Evolutionary conservation across 129 eudicot species (phyloP).

Genomic region (Ambrosia artemisiifolia): DNA sequence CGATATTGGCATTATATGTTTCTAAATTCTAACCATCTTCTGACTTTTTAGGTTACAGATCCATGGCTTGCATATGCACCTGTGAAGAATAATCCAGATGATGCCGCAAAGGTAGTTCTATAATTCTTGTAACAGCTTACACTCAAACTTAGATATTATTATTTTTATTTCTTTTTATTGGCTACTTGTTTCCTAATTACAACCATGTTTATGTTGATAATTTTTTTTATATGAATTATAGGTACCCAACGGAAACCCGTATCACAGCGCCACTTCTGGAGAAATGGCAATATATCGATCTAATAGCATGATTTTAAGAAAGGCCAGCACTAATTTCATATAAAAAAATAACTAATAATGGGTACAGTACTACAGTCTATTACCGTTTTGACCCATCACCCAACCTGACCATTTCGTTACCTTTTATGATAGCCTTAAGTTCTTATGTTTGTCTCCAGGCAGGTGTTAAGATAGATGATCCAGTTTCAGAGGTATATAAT

Average conservation of each 20-base stretch:
- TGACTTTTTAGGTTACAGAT: slow-evolving; percentile 62
- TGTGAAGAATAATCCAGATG: slow-evolving; percentile 93
- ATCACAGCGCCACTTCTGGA: slow-evolving; percentile 95
- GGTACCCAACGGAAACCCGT: slow-evolving; percentile 92
- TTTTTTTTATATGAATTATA: slow-evolving; percentile 26
- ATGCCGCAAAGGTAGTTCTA: slow-evolving; percentile 80
- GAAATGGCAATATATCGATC: slow-evolving; percentile 81
- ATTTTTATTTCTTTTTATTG: not conserved
- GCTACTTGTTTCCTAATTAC: not conserved
- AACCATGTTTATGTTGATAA: not conserved
- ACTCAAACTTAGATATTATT: not conserved
- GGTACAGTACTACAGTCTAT: too few relatives aligned
- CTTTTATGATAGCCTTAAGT: not conserved
- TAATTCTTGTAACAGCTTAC: not conserved
- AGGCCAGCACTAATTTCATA: slow-evolving; percentile 35
- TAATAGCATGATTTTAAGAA: slow-evolving; percentile 63
- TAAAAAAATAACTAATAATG: not conserved
- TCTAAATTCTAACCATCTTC: not conserved
- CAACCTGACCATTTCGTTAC: not conserved
- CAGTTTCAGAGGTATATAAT: slow-evolving; percentile 52
- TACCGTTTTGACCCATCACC: not conserved
- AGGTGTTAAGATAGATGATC: slow-evolving; percentile 76
- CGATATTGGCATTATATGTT: not conserved
- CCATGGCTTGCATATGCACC: slow-evolving; percentile 98
- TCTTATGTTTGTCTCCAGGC: slow-evolving; percentile 43